These are phyloP conservation scores for Calonectria pauciramosa DNA, from an alignment of 2,329 filamentous ascomycete genomes.

Conservation along the genomic window DNA sequence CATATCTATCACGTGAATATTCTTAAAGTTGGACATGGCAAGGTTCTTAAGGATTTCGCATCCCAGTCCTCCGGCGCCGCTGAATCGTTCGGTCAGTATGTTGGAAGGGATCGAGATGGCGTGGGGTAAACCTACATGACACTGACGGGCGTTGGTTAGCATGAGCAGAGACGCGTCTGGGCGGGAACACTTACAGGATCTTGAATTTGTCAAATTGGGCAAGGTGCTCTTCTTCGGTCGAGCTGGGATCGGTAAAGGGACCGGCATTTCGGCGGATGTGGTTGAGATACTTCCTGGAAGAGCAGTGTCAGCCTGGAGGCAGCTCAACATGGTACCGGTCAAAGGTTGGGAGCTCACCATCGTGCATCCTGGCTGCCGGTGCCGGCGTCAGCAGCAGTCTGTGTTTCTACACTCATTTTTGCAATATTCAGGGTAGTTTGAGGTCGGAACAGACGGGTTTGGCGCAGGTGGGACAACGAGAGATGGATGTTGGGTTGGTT, in stretches of 20 bases:
- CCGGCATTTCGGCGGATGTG: constrained; percentile 82
- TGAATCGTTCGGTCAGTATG: constrained; percentile 54
- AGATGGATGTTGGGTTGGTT: constrained; percentile 1
- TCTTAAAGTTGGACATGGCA: constrained; percentile 93
- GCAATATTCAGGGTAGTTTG: neutral
- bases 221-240: constrained; percentile 65
- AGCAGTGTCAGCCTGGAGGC: constrained; percentile 33
- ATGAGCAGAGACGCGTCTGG: neutral
- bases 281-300: constrained; percentile 83
- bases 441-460: neutral
- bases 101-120: constrained; percentile 18
- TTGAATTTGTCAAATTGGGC: constrained; percentile 77
- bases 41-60: constrained; percentile 98
- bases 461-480: constrained; percentile 11
- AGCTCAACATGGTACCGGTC: neutral
- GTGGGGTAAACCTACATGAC: constrained; percentile 61
- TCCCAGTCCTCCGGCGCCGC: constrained; percentile 92
- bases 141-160: constrained; percentile 50
- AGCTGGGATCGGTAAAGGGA: constrained; percentile 81
- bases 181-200: constrained; percentile 71
- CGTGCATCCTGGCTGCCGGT: constrained; percentile 47
- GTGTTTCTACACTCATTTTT: constrained; percentile 46
- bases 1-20: constrained; percentile 99
- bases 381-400: constrained; percentile 21
- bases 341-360: constrained; percentile 47